Percentiles rank a stretch among this genome's conserved stretches.
Conservation (phyloP, 192 early-diverging fungal species). For the Coemansia sp. region DNA sequence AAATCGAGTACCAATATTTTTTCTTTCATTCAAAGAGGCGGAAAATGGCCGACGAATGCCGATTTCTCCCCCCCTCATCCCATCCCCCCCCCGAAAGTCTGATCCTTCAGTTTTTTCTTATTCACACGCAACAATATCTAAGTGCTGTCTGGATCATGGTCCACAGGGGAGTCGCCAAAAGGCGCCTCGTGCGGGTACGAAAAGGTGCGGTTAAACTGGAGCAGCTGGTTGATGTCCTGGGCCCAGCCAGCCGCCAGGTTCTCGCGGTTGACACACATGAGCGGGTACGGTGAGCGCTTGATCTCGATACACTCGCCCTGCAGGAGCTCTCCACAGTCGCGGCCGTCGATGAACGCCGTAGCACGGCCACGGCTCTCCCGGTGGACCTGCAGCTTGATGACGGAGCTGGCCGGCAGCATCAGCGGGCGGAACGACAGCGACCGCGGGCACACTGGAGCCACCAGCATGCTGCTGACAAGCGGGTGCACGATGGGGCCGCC, state of each 20-base stretch:
- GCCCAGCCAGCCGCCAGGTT: constrained; percentile 73
- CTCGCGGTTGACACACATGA: constrained; percentile 73
- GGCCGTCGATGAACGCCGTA: constrained; percentile 78
- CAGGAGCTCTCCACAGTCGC: constrained; percentile 66
- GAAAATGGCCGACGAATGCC: not conserved
- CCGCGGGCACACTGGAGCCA: constrained; percentile 82
- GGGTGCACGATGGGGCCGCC: constrained; percentile 84
- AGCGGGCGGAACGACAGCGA: constrained; percentile 84
- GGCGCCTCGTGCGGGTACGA: constrained; percentile 46
- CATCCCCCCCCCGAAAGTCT: not conserved
- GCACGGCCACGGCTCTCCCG: constrained; percentile 60
- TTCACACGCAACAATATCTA: not conserved
- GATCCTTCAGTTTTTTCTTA: not conserved
- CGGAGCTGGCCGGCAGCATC: constrained; percentile 69
- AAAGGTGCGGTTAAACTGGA: constrained; percentile 82
- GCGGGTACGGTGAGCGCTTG: constrained; percentile 67
- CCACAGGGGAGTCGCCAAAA: constrained; percentile 20
- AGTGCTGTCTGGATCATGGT: constrained; percentile 2
- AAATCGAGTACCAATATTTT: not conserved
- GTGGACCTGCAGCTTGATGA: constrained; percentile 63
- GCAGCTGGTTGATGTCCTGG: constrained; percentile 77
- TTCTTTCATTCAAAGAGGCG: too few relatives aligned
- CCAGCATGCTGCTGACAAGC: constrained; percentile 66
- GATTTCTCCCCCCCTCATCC: constrained; percentile 1
- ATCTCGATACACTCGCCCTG: constrained; percentile 62